Percentiles rank a stretch among this genome's conserved stretches.
These are phyloP conservation scores for Candida cerambycidarum DNA, from an alignment of 805 yeast genomes.

Conservation along the genomic window DNA sequence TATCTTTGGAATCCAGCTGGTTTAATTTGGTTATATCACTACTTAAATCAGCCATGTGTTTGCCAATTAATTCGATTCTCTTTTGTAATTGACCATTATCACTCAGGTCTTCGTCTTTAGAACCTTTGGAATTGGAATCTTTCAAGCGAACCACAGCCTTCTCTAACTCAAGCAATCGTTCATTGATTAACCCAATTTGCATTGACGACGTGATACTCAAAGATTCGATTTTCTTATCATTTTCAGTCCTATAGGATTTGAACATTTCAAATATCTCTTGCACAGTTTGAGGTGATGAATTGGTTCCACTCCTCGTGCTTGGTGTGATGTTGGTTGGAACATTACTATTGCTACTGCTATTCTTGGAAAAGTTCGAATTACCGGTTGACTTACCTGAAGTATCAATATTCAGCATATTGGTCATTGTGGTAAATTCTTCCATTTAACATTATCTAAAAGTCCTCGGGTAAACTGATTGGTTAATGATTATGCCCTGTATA, in stretches of 20 bases:
- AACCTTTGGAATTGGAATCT: not conserved
- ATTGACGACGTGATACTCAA: slow-evolving; percentile 16
- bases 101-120: not conserved
- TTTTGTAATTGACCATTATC: slow-evolving; percentile 10
- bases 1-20: too few relatives aligned
- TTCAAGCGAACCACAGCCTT: not conserved
- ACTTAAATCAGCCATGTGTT: slow-evolving; percentile 16
- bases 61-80: slow-evolving; percentile 15
- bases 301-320: not conserved
- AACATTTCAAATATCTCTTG: slow-evolving; percentile 18
- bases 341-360: not conserved
- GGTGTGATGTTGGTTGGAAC: not conserved
- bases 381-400: not conserved
- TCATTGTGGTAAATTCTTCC: slow-evolving; percentile 3
- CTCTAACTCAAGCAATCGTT: slow-evolving; percentile 12
- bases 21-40: slow-evolving; percentile 15
- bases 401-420: slow-evolving; percentile 6
- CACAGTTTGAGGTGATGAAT: not conserved
- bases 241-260: slow-evolving; percentile 17
- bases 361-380: slow-evolving; percentile 1
- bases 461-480: too few relatives aligned
- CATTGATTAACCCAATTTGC: slow-evolving; percentile 14
- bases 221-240: slow-evolving; percentile 22
- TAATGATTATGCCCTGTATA: too few relatives aligned
- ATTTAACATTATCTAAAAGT: slow-evolving; percentile 7